Evolutionary conservation across 768 basidiomycete species (phyloP), one percentile per base, ranked within the genome.

Genomic region (Hypholoma fasciculare): DNA sequence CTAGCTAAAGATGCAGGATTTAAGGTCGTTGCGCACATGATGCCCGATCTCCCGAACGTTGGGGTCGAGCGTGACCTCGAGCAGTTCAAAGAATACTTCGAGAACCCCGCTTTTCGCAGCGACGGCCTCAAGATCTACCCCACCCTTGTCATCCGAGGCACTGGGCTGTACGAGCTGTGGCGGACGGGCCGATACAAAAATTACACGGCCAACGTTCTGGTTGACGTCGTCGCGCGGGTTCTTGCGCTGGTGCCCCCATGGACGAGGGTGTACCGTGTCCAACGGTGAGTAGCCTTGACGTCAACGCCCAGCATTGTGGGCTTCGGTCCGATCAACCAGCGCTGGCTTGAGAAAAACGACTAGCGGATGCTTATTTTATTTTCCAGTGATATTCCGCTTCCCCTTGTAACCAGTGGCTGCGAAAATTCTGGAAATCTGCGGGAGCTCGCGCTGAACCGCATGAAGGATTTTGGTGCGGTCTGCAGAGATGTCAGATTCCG

Each of bases 1-100:
- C 86, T 99, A 66, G 89, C 95, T 17, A 99, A 99, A 72, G 96
- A 99, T 67, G 97, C 96, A 1, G 97, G 97, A 4, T 99, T 97
- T 88, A 99, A 99, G 74, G 96, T 99, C 54, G 97, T 99, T 27
- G 96, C 96, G 17, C 97, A 99, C 71, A 98, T 98, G 97, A 99
- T 99, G 96, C 95, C 96, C 13, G 96, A 99, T 72, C 83, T 98
- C 8, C 96, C 96, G 8, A 99, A 99, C 70, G 93, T 98, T 57
- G 97, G 97, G 36, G 82, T 96, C 58, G 97, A 98, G 76, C 86
- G 97, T 56, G 97, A 99, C 73, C 84, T 99, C 48, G 95, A 95
- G 67, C 97, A 98, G 68, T 99, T 99, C 82, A 96, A 97, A 71
- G 97, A 98, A 71, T 99, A 95, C 72, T 99, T 99, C 66, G 97